A percentile compares a stretch with the other conserved stretches of the same genome.
phyloP scores from a whole-genome alignment of 2,329 filamentous ascomycete genomes.

The Zymoseptoria crescenta region DNA sequence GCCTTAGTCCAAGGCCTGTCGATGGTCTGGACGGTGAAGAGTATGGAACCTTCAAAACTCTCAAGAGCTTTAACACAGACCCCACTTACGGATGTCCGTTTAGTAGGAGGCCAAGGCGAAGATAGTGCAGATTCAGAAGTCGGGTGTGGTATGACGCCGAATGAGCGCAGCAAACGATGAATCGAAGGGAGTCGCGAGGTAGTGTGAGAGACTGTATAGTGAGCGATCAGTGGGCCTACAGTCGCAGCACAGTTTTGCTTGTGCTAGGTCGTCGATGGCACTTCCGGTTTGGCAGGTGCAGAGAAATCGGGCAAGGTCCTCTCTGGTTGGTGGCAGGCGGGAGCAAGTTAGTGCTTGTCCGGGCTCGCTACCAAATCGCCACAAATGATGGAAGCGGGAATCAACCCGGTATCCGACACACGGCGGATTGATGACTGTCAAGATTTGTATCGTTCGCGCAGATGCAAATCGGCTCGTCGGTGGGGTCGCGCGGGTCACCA shows the following conservation, averaged over 20 bases:
- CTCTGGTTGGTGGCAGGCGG: constrained; percentile 15
- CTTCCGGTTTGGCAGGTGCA: constrained; percentile 2
- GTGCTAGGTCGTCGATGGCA: not conserved
- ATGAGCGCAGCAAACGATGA: not conserved
- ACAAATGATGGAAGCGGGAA: constrained; percentile 9
- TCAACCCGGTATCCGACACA: not conserved
- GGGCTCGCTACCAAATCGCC: constrained; percentile 15
- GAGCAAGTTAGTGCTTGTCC: constrained; percentile 14
- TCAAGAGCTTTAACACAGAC: not conserved
- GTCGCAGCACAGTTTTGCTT: not conserved
- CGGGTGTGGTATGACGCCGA: not conserved
- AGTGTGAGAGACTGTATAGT: not conserved
- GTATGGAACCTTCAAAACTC: constrained; percentile 8
- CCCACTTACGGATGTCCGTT: not conserved
- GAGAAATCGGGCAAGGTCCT: constrained; percentile 3
- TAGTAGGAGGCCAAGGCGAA: not conserved
- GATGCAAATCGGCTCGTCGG: not conserved
- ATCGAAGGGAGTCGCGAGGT: not conserved
- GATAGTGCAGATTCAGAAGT: not conserved
- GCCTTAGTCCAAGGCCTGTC: constrained; percentile 1
- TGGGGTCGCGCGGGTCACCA: not conserved
- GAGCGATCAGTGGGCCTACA: not conserved
- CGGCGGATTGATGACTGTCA: constrained; percentile 2
- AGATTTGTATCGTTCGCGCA: constrained; percentile 4
- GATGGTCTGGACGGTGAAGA: constrained; percentile 7